Evolutionary conservation across 305 asterid species (phyloP).

Genomic region (Solanum hybrid): DNA sequence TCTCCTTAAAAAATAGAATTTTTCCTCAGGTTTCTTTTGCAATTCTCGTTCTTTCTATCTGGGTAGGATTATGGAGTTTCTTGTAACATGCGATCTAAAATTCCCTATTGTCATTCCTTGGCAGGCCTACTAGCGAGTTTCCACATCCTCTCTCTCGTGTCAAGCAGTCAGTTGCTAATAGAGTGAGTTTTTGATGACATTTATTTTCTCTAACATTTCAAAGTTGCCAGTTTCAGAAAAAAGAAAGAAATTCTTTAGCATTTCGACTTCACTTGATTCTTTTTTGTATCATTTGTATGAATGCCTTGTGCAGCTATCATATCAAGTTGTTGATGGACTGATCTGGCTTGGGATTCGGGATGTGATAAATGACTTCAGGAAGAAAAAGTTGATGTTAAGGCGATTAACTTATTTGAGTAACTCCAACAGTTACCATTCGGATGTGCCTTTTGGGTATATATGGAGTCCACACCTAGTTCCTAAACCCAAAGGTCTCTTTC

Average conservation of each 20-base stretch:
- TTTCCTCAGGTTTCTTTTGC: not conserved
- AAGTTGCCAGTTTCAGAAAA: not conserved
- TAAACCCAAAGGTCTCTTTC: constrained; percentile 69
- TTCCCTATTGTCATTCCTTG: constrained; percentile 4
- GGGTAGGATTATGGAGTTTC: not conserved
- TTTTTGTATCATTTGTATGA: not conserved
- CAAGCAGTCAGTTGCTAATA: constrained; percentile 63
- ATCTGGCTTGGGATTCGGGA: constrained; percentile 93
- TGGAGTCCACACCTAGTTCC: constrained; percentile 98
- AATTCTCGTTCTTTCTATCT: not conserved
- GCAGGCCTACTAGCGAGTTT: constrained; percentile 85
- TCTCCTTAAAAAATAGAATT: not conserved
- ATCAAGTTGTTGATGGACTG: constrained; percentile 77
- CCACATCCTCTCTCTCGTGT: constrained; percentile 98
- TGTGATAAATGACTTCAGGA: constrained; percentile 82
- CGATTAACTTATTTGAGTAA: constrained; percentile 73
- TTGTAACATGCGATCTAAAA: not conserved
- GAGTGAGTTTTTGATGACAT: constrained; percentile 41
- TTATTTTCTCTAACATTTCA: not conserved
- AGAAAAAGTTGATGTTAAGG: constrained; percentile 64
- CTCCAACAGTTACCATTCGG: constrained; percentile 37
- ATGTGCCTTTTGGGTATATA: constrained; percentile 69
- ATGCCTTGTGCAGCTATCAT: constrained; percentile 51
- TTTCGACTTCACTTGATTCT: not conserved
- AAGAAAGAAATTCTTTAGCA: not conserved